Evolutionary conservation across 139 green algal species (phyloP), one percentile per base, ranked within the genome.

Genomic region (Coccomyxa sp.): DNA sequence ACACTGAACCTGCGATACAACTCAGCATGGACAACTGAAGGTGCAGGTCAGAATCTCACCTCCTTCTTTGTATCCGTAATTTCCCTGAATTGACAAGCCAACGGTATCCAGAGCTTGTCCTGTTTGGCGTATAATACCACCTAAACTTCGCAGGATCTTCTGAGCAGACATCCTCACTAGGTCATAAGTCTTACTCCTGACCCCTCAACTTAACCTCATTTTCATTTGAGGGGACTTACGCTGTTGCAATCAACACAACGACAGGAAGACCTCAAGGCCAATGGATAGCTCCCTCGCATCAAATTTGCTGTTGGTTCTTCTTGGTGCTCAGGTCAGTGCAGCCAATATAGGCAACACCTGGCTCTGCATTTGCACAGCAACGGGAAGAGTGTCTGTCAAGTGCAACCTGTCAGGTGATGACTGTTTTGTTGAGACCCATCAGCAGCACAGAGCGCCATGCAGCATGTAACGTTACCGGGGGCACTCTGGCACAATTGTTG

Each of bases 41-140:
- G 12, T 82, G 27, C 25, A 58, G 71, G 78, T 21, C 13, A 27
- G 67, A 30, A 23, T 27, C 86, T 87, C 75, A 94, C 91, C 60
- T 82, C 84, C 85, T 76, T 94, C 91, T 83, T 78, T 85, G 85
- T 91, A 94, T 15, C 74, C 88, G n/a, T 88, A 77, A 45, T 58
- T 81, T 57, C 91, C 90, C 79, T 94, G 90, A 77, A 94, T 15
- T 13, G n/a, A 81, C 17, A 27, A 51, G 14, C 91, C 91, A 23
- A 91, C 57, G 25, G 58, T 85, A 18, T 94, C 91, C 16, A 94
- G 27, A 27, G 82, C 87, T 83, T 85, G 80, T 59, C 91, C 91
- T 23, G 78, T 45, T 9, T 51, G 38, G 30, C 84, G 79, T 25
- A 86, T 28, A 31, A 86, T 59, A 0, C 30, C 77, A 74, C 87